Evolutionary conservation across 768 basidiomycete species (phyloP).

Genomic region (Mycena haematopus): DNA sequence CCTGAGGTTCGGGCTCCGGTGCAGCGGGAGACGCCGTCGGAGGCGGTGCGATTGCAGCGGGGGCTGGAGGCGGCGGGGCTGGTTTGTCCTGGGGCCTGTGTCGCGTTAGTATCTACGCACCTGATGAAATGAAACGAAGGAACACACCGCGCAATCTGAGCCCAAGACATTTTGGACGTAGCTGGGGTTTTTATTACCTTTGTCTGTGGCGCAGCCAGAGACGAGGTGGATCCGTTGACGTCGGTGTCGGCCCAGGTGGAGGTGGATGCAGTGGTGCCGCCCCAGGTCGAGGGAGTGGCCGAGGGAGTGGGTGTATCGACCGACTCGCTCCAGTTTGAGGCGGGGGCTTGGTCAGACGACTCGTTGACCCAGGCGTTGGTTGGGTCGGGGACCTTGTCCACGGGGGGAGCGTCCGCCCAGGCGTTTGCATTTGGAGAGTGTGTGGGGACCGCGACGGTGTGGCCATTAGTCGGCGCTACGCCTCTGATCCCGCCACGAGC

Average conservation of each 20-base stretch:
- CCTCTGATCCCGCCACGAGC: constrained; percentile 57
- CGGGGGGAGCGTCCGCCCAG: constrained; percentile 43
- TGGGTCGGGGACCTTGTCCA: constrained; percentile 34
- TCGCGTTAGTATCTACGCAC: constrained; percentile 16
- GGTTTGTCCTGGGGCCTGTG: constrained; percentile 72
- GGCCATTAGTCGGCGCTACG: constrained; percentile 41
- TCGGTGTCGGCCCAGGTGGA: constrained; percentile 45
- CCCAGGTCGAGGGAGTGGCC: constrained; percentile 43
- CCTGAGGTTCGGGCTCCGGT: constrained; percentile 41
- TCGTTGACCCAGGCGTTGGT: constrained; percentile 37
- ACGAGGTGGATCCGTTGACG: constrained; percentile 46
- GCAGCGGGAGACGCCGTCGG: constrained; percentile 40
- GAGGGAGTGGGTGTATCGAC: constrained; percentile 40
- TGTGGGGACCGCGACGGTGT: constrained; percentile 26
- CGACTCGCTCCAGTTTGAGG: constrained; percentile 41
- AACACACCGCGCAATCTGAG: constrained; percentile 78
- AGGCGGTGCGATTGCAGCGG: constrained; percentile 35
- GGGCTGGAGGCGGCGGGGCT: constrained; percentile 46
- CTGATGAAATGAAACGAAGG: constrained; percentile 4
- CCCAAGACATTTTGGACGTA: constrained; percentile 84
- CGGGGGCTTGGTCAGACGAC: constrained; percentile 24
- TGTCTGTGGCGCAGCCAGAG: constrained; percentile 35
- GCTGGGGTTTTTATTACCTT: constrained; percentile 61
- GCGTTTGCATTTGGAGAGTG: constrained; percentile 47
- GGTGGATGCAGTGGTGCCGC: constrained; percentile 34